Evolutionary conservation across 768 basidiomycete species (phyloP), one percentile per base, ranked within the genome.

Genomic region (Strobilomyces echinocephalus): DNA sequence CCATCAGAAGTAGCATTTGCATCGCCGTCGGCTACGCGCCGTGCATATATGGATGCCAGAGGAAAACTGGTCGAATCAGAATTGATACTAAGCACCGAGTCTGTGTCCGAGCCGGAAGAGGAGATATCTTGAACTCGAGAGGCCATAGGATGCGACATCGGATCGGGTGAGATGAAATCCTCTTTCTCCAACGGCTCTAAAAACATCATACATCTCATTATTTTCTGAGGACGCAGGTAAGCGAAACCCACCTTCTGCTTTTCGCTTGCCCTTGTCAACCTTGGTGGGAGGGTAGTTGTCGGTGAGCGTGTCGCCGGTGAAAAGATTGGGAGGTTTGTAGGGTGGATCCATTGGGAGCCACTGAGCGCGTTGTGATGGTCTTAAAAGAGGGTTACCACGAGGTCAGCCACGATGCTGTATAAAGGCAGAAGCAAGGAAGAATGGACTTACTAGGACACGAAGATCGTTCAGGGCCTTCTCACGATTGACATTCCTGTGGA

Each of bases 241-340:
- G 21, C 8, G 21, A 42, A 16, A 43, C 51, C 21, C 12, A 60
- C 63, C 63, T 30, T 60, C 49, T 0, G 57, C 63, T 40, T 55
- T 63, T 50, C 15, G 49, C 39, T 63, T 62, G 5, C 63, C 63
- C 36, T 63, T 63, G 44, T 63, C 63, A 16, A 49, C 9, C 24
- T 20, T 53, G 9, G 16, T 47, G 15, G 63, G 35, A 56, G 43
- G 10, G 21, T 45, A 24, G 30, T 30, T 5, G 9, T 30, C 9
- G 30, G 30, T 7, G 24, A 0, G 15, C 12, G 52, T 20, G 18
- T 38, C 38, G 14, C 47, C 24, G 4, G 2, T 1, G 12, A 64
- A 65, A 20, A 60, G 8, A 10, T 55, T 39, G 24, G 58, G 63
- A 16, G 60, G 60, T 52, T 34, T 53, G 8, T 39, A 21, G 12